Conservation (phyloP, 2,329 filamentous ascomycete species). For the Grosmannia huntii region DNA sequence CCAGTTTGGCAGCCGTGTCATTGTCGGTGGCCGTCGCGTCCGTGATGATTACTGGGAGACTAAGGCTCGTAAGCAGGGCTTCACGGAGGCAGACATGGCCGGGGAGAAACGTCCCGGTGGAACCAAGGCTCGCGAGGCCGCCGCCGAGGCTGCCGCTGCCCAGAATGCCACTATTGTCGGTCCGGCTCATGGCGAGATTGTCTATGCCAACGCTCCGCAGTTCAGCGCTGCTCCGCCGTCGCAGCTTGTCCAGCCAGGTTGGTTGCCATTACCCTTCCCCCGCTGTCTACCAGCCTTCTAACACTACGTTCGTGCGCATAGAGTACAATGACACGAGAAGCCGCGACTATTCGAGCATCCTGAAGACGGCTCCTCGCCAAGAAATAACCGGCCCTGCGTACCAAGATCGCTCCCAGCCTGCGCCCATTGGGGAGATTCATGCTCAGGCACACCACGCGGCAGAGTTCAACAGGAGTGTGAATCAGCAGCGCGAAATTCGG, state of each 20-base stretch:
- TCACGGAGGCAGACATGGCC: conserved; percentile 90
- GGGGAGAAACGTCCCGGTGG: conserved; percentile 93
- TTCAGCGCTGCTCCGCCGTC: conserved; percentile 56
- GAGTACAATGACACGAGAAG: conserved; percentile 65
- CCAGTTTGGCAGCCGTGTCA: conserved; percentile 91
- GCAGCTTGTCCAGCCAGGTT: conserved; percentile 53
- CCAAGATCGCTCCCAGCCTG: conserved; percentile 71
- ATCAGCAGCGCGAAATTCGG: conserved; percentile 66
- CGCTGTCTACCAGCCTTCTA: background rate
- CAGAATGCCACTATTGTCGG: conserved; percentile 48
- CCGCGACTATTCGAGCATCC: conserved; percentile 70
- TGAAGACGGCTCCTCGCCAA: conserved; percentile 68
- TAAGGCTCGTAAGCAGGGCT: conserved; percentile 93
- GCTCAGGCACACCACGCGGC: conserved; percentile 79
- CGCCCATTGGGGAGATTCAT: conserved; percentile 64
- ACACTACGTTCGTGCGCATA: conserved; percentile 21
- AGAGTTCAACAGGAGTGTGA: conserved; percentile 79
- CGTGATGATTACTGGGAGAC: conserved; percentile 98
- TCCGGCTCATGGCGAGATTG: conserved; percentile 69
- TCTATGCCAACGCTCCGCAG: conserved; percentile 66
- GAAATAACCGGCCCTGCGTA: conserved; percentile 81
- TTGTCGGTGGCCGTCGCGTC: conserved; percentile 78
- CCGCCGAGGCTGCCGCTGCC: conserved; percentile 55
- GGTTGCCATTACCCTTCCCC: conserved; percentile 23
- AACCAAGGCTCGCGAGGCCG: conserved; percentile 74